Percentiles rank a stretch among this genome's conserved stretches.
Evolutionary conservation across 352 stramenopile species (phyloP).

Genomic region (Achlya hypogyna): DNA sequence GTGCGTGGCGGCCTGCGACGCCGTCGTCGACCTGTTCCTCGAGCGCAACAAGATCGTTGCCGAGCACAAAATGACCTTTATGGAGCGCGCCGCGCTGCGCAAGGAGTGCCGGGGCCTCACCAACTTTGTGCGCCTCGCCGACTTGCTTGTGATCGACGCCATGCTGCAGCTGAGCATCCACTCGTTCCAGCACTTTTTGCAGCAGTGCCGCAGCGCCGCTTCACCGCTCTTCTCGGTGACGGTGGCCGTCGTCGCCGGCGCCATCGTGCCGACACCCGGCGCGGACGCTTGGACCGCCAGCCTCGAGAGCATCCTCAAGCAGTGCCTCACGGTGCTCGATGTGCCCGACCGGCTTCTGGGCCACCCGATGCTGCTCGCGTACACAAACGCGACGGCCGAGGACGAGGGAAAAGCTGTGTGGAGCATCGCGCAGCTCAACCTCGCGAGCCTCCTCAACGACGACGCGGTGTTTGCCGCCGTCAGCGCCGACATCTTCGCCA

Average conservation of each 20-base stretch:
- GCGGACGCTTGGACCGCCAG: slow-evolving; percentile 64
- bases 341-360: slow-evolving; percentile 76
- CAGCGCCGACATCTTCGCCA: slow-evolving; percentile 78
- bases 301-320: slow-evolving; percentile 69
- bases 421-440: slow-evolving; percentile 68
- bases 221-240: slow-evolving; percentile 28
- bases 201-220: background rate
- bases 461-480: slow-evolving; percentile 71
- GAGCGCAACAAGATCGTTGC: slow-evolving; percentile 86
- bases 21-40: slow-evolving; percentile 89
- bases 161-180: slow-evolving; percentile 80
- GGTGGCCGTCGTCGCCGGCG: slow-evolving; percentile 41
- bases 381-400: slow-evolving; percentile 71
- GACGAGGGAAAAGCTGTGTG: slow-evolving; percentile 77
- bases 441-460: slow-evolving; percentile 75
- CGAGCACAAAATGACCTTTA: slow-evolving; percentile 95
- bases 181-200: slow-evolving; percentile 50
- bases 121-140: slow-evolving; percentile 86
- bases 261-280: slow-evolving; percentile 42
- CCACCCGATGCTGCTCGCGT: slow-evolving; percentile 62
- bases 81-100: slow-evolving; percentile 87
- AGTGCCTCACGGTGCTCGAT: slow-evolving; percentile 81
- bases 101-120: slow-evolving; percentile 88
- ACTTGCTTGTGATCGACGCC: slow-evolving; percentile 87
- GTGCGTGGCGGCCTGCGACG: slow-evolving; percentile 84